Evolutionary conservation across 441 rosid species (phyloP).

Genomic region (Macaranga tanarius): DNA sequence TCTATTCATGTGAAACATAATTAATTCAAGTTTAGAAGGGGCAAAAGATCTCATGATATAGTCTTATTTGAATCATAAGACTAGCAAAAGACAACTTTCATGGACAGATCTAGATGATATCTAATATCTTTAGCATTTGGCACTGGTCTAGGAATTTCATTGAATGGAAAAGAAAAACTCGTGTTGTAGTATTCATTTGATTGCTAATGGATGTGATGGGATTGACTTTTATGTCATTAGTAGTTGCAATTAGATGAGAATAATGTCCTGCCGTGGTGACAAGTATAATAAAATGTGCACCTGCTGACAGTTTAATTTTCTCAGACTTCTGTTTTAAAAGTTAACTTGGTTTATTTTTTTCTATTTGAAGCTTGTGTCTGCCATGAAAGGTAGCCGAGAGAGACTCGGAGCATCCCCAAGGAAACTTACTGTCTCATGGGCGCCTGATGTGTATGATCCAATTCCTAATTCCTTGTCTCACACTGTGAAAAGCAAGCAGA

Average conservation of each 20-base stretch:
- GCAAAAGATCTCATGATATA: not conserved
- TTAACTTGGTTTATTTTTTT: not conserved
- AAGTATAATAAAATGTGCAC: not conserved
- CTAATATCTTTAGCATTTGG: not conserved
- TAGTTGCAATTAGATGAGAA: not conserved
- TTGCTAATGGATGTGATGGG: not conserved
- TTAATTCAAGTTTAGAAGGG: not conserved
- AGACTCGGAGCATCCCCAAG: slow-evolving; percentile 44
- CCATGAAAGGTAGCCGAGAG: slow-evolving; percentile 79
- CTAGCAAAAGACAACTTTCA: not conserved
- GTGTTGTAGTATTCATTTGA: not conserved
- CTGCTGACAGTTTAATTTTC: not conserved
- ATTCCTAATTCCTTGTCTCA: slow-evolving; percentile 66
- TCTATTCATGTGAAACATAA: not conserved
- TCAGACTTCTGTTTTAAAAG: not conserved
- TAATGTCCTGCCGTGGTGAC: not conserved
- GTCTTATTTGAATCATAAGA: not conserved
- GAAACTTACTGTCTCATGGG: slow-evolving; percentile 72
- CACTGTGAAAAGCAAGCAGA: slow-evolving; percentile 52
- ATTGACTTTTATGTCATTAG: not conserved
- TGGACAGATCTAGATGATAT: not conserved
- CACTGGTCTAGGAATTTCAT: not conserved
- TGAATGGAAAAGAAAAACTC: not conserved
- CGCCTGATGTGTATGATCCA: slow-evolving; percentile 93
- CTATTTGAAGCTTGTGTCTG: slow-evolving; percentile 51